These are phyloP conservation scores for Monascus ruber DNA, from an alignment of 2,329 filamentous ascomycete species.

Conservation along the genomic window DNA sequence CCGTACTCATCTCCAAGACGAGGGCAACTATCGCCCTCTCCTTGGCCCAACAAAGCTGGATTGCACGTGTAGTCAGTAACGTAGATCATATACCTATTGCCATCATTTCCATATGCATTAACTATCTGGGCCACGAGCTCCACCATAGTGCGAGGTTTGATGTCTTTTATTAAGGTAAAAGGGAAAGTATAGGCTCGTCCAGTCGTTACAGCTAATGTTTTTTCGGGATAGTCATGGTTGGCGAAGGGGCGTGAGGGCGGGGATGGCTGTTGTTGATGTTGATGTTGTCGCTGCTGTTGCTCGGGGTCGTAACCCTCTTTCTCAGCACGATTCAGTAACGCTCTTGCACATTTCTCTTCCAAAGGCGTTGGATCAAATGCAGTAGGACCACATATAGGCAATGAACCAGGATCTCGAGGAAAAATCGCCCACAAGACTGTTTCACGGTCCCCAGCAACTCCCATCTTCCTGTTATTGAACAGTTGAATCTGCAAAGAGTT, in stretches of 20 bases:
- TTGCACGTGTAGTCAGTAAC: slow-evolving; percentile 77
- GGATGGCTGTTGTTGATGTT: background rate
- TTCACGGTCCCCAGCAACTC: slow-evolving; percentile 16
- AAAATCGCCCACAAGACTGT: slow-evolving; percentile 25
- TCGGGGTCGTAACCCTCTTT: background rate
- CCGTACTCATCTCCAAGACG: slow-evolving; percentile 45
- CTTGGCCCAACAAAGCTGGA: slow-evolving; percentile 47
- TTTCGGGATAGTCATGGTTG: background rate
- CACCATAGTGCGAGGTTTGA: slow-evolving; percentile 46
- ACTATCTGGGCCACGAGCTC: slow-evolving; percentile 65
- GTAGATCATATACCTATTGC: slow-evolving; percentile 51
- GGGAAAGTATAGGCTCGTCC: background rate
- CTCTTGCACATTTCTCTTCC: slow-evolving; percentile 19
- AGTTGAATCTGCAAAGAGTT: slow-evolving; percentile 8
- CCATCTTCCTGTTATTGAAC: slow-evolving; percentile 12
- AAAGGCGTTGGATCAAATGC: slow-evolving; percentile 13
- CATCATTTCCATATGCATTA: slow-evolving; percentile 36
- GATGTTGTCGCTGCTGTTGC: background rate
- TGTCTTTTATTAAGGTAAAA: slow-evolving; percentile 55
- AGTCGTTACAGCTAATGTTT: background rate
- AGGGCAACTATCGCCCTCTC: slow-evolving; percentile 18
- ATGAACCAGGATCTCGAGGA: slow-evolving; percentile 9
- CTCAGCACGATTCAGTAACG: slow-evolving; percentile 13
- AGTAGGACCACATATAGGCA: slow-evolving; percentile 17
- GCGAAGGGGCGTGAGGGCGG: background rate